Conservation (phyloP, 495 filamentous ascomycete genomes). For the Venustampulla echinocandica region DNA sequence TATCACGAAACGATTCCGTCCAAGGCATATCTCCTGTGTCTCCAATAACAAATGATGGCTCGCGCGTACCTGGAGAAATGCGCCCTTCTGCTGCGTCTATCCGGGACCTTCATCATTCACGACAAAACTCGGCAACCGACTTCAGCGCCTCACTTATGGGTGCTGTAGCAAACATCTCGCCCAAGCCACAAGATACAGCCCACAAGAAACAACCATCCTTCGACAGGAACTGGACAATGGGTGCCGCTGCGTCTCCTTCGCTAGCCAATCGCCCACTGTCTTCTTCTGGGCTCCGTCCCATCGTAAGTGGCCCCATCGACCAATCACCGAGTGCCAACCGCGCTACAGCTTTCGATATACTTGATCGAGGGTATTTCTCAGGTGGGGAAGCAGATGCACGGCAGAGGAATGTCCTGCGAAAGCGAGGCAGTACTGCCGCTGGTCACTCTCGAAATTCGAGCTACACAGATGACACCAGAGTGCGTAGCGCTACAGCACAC, state of each 20-base stretch:
- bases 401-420: slow-evolving; percentile 68
- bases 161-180: slow-evolving; percentile 25
- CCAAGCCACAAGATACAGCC: slow-evolving; percentile 25
- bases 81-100: slow-evolving; percentile 70
- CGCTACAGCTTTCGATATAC: slow-evolving; percentile 37
- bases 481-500: slow-evolving; percentile 48
- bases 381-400: slow-evolving; percentile 74
- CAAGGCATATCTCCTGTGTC: slow-evolving; percentile 12
- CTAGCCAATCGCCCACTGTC: slow-evolving; percentile 31
- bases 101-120: slow-evolving; percentile 73
- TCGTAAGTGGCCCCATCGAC: slow-evolving; percentile 25
- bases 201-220: slow-evolving; percentile 84
- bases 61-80: slow-evolving; percentile 9
- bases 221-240: slow-evolving; percentile 83
- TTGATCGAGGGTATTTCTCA: slow-evolving; percentile 92
- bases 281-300: slow-evolving; percentile 35
- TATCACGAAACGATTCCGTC: slow-evolving; percentile 5
- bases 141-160: slow-evolving; percentile 38
- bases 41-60: slow-evolving; percentile 9
- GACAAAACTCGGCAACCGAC: slow-evolving; percentile 81
- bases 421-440: slow-evolving; percentile 46
- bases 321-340: slow-evolving; percentile 14
- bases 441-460: slow-evolving; percentile 59
- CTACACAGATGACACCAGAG: slow-evolving; percentile 61
- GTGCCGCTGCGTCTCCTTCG: slow-evolving; percentile 31